Conservation (phyloP, 306 rosid genomes). For the Styphnolobium japonicum region DNA sequence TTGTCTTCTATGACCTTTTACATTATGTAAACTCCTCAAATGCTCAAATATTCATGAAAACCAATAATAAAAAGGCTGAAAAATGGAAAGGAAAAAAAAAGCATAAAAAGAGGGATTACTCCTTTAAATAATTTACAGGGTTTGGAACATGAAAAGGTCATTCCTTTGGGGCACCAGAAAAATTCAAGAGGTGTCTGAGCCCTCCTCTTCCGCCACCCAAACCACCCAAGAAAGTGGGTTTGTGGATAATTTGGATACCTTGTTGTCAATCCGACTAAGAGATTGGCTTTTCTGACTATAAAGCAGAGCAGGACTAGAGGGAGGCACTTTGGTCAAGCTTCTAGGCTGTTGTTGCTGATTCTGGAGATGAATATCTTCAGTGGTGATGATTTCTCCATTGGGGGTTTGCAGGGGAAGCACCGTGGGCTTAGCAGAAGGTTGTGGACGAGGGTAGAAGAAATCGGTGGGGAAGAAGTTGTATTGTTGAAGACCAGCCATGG, state of each 20-base stretch:
- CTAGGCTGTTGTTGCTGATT: conserved; percentile 15
- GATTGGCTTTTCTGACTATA: not conserved
- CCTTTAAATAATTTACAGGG: conserved; percentile 28
- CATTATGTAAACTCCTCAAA: not conserved
- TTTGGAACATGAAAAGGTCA: not conserved
- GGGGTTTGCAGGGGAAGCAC: conserved; percentile 28
- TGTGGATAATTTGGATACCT: not conserved
- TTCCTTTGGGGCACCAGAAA: not conserved
- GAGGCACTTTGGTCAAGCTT: conserved; percentile 1
- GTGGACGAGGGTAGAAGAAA: conserved; percentile 56
- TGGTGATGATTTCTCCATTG: not conserved
- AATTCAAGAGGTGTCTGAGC: not conserved
- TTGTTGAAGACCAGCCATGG: conserved; percentile 77
- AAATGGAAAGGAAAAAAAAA: not conserved
- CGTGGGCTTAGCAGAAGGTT: conserved; percentile 18
- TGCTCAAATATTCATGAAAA: not conserved
- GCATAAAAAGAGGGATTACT: not conserved
- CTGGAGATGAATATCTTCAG: conserved; percentile 7
- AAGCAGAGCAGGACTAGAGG: conserved; percentile 20
- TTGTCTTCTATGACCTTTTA: not conserved
- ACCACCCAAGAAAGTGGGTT: conserved; percentile 27
- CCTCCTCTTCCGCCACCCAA: conserved; percentile 7
- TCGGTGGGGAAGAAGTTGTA: conserved; percentile 72
- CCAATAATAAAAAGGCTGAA: not conserved
- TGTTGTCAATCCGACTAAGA: not conserved